Conservation (phyloP, 768 basidiomycete genomes). For the Clitopilus passeckerianus region DNA sequence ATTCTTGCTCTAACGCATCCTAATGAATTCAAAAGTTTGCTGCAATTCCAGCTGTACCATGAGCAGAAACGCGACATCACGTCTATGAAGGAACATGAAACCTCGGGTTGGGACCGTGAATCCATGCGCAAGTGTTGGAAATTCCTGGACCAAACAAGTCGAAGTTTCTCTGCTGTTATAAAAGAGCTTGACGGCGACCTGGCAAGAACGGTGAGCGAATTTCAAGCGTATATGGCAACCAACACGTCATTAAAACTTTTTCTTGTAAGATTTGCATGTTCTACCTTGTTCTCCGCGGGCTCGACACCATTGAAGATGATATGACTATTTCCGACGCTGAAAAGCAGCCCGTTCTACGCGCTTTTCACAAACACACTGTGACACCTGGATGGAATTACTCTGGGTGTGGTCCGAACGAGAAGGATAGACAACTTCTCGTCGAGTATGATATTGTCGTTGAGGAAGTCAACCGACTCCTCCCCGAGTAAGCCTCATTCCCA, state of each 20-base stretch:
- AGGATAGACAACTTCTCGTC: slow-evolving; percentile 79
- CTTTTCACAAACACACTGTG: slow-evolving; percentile 75
- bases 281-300: slow-evolving; percentile 87
- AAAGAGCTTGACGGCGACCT: slow-evolving; percentile 96
- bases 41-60: slow-evolving; percentile 83
- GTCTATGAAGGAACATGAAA: slow-evolving; percentile 61
- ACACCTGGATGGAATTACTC: slow-evolving; percentile 85
- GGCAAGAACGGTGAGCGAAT: slow-evolving; percentile 63
- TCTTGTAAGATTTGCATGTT: slow-evolving; percentile 81
- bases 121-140: slow-evolving; percentile 90
- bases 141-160: slow-evolving; percentile 81
- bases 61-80: slow-evolving; percentile 82
- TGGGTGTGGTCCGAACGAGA: slow-evolving; percentile 80
- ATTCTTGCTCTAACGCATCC: slow-evolving; percentile 74
- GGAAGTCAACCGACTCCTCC: slow-evolving; percentile 68
- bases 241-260: slow-evolving; percentile 1
- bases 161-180: slow-evolving; percentile 90
- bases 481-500: slow-evolving; percentile 40
- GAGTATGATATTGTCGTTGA: slow-evolving; percentile 79
- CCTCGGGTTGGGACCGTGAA: slow-evolving; percentile 82
- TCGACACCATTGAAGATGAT: slow-evolving; percentile 99
- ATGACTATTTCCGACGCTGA: slow-evolving; percentile 87
- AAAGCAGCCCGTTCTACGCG: slow-evolving; percentile 82
- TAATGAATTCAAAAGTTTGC: slow-evolving; percentile 73
- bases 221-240: background rate